Conservation (phyloP, 768 basidiomycete species). For the Lactarius trivialis region DNA sequence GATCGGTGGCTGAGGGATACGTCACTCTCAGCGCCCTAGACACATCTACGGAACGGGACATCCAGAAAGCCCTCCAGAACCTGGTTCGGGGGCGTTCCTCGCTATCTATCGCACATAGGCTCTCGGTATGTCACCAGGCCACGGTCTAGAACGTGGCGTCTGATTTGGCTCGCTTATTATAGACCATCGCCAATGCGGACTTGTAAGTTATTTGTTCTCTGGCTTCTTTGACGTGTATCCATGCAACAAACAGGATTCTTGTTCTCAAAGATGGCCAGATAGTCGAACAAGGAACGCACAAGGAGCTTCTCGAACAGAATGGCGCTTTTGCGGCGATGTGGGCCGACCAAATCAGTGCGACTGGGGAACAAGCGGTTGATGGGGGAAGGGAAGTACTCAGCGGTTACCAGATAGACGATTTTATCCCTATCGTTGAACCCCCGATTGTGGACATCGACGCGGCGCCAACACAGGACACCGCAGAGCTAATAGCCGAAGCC, state of each 20-base stretch:
- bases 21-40: conserved; percentile 59
- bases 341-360: conserved; percentile 72
- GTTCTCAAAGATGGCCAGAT: conserved; percentile 89
- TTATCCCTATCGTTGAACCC: conserved; percentile 7
- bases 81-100: conserved; percentile 68
- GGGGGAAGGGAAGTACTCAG: conserved; percentile 35
- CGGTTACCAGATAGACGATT: conserved; percentile 42
- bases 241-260: conserved; percentile 54
- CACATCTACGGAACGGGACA: conserved; percentile 85
- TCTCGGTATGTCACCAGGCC: conserved; percentile 49
- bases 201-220: conserved; percentile 30
- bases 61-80: conserved; percentile 81
- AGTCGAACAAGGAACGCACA: conserved; percentile 74
- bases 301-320: conserved; percentile 63
- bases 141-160: conserved; percentile 5
- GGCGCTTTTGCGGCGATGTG: conserved; percentile 83
- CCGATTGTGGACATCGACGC: conserved; percentile 10
- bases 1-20: conserved; percentile 1
- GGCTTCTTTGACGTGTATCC: conserved; percentile 10
- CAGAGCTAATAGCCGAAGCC: conserved; percentile 16
- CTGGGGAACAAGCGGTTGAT: conserved; percentile 44
- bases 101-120: conserved; percentile 72
- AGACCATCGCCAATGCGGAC: conserved; percentile 52
- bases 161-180: conserved; percentile 23
- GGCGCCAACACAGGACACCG: conserved; percentile 18